Percentiles rank a stretch among this genome's conserved stretches.
Evolutionary conservation across 129 eudicot species (phyloP).

Genomic region (Logfia minima): DNA sequence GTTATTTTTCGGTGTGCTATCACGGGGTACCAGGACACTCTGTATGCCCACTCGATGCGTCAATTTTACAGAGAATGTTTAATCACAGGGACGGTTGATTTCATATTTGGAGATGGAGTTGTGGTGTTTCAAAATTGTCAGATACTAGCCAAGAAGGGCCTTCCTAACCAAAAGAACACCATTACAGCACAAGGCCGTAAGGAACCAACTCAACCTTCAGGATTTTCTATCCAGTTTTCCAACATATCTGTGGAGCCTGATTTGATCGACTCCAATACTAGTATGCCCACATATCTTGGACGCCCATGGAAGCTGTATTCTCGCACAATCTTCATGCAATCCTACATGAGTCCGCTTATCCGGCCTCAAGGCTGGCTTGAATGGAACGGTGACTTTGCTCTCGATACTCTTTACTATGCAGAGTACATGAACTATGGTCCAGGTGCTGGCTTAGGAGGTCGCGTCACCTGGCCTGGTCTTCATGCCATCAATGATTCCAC

Average conservation of each 20-base stretch:
- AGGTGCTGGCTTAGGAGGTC: conserved; percentile 56
- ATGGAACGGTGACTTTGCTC: conserved; percentile 64
- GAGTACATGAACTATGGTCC: conserved; percentile 87
- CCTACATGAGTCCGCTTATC: conserved; percentile 54
- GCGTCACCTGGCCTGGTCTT: conserved; percentile 86
- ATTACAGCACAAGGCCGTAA: conserved; percentile 86
- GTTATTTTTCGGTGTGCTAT: conserved; percentile 76
- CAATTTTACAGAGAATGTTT: conserved; percentile 80
- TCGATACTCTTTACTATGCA: conserved; percentile 64
- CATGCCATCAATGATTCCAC: conserved; percentile 49
- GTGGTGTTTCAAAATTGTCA: conserved; percentile 81
- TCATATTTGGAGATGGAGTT: conserved; percentile 75
- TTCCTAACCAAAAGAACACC: conserved; percentile 77
- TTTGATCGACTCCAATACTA: neutral
- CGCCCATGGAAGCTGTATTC: conserved; percentile 88
- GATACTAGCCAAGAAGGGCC: conserved; percentile 68
- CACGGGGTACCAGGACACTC: conserved; percentile 81
- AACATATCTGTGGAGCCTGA: conserved; percentile 65
- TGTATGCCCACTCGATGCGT: conserved; percentile 79
- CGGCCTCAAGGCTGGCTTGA: conserved; percentile 85
- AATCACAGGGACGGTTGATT: conserved; percentile 84
- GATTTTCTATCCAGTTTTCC: conserved; percentile 72
- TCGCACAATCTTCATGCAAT: conserved; percentile 69
- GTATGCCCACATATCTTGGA: conserved; percentile 57
- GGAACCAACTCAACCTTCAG: conserved; percentile 57